These are phyloP conservation scores for Dactylonectria estremocensis DNA, from an alignment of 2,329 filamentous ascomycete genomes.

Conservation along the genomic window DNA sequence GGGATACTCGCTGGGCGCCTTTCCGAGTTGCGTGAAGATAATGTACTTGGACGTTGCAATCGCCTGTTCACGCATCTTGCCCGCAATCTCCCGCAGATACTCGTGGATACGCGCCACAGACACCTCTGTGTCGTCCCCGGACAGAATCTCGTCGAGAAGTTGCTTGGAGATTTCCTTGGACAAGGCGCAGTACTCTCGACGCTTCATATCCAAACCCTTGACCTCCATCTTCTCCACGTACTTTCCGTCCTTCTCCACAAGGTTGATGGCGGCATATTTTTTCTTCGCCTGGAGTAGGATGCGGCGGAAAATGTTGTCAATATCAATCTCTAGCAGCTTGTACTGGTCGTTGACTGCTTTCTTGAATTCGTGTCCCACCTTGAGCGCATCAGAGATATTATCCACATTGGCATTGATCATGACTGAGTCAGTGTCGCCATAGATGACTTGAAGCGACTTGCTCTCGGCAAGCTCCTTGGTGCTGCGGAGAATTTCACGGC, in stretches of 20 bases:
- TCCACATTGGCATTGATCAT: constrained; percentile 99
- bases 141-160: constrained; percentile 94
- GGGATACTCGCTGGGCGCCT: constrained; percentile 92
- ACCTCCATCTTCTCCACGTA: constrained; percentile 96
- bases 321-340: constrained; percentile 94
- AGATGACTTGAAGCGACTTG: constrained; percentile 93
- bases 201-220: constrained; percentile 98
- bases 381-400: constrained; percentile 90
- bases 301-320: constrained; percentile 96
- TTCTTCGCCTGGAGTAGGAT: constrained; percentile 98
- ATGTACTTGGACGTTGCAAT: constrained; percentile 91
- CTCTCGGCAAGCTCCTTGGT: constrained; percentile 97
- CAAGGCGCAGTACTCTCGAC: constrained; percentile 94
- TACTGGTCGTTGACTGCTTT: constrained; percentile 95
- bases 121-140: constrained; percentile 90
- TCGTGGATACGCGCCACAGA: constrained; percentile 94
- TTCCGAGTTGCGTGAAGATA: constrained; percentile 98
- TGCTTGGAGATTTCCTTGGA: constrained; percentile 95
- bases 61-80: constrained; percentile 86
- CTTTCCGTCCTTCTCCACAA: constrained; percentile 90
- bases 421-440: constrained; percentile 98
- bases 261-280: constrained; percentile 98
- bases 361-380: constrained; percentile 96
- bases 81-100: constrained; percentile 87
- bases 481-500: constrained; percentile 94